These are phyloP conservation scores for Cymbopogon citratus DNA, from an alignment of 176 grass and related monocot species.

Conservation along the genomic window DNA sequence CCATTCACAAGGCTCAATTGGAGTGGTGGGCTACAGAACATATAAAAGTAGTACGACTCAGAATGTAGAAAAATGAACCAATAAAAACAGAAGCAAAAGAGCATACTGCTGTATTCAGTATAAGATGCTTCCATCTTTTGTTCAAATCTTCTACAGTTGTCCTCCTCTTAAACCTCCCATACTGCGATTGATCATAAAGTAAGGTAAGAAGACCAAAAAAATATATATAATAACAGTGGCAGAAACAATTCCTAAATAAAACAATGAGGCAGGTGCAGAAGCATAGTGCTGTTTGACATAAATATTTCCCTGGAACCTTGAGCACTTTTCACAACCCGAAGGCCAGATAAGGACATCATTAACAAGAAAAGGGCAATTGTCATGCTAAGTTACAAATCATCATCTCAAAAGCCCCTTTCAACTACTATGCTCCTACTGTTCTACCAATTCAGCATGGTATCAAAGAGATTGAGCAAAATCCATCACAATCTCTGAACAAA, in stretches of 20 bases:
- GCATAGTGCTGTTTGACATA: neutral
- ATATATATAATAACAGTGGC: neutral
- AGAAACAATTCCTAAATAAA: neutral
- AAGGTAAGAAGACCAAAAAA: conserved; percentile 10
- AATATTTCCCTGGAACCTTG: neutral
- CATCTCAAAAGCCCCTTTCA: neutral
- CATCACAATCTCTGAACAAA: neutral
- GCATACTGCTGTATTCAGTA: conserved; percentile 79
- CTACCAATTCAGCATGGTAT: neutral
- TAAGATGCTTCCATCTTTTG: conserved; percentile 88
- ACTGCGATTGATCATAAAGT: conserved; percentile 34
- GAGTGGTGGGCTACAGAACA: conserved; percentile 61
- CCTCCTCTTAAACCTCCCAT: conserved; percentile 71
- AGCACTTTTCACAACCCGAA: neutral
- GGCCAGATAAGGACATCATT: neutral
- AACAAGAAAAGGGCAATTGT: neutral
- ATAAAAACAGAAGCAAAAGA: conserved; percentile 13
- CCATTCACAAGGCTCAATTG: conserved; percentile 87
- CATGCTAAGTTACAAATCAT: neutral
- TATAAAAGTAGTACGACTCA: conserved; percentile 12
- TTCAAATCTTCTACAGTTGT: conserved; percentile 75
- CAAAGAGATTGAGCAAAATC: neutral
- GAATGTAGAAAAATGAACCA: conserved; percentile 10
- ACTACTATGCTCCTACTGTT: neutral
- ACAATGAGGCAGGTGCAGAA: neutral